Evolutionary conservation across 345 rosid genomes (phyloP).

Genomic region (Hypericum androsaemum): DNA sequence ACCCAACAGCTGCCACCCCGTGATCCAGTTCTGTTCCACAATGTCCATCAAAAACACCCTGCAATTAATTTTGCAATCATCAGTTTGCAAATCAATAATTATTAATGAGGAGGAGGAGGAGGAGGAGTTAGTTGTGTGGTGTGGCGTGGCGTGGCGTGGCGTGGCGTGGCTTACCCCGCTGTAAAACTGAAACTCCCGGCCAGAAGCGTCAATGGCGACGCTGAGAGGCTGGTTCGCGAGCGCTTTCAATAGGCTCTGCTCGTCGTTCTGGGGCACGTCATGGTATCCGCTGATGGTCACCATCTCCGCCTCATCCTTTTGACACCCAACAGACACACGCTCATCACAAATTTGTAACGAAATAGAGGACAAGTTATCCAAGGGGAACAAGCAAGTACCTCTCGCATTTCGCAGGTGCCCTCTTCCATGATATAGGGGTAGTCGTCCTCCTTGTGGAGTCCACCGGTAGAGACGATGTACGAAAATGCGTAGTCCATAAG

Average conservation of each 20-base stretch:
- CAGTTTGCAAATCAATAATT: too few species aligned
- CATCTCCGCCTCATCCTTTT: constrained; percentile 13
- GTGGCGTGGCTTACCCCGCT: constrained; percentile 41
- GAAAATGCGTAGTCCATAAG: constrained; percentile 51
- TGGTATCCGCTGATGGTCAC: constrained; percentile 45
- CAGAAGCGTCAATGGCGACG: constrained; percentile 52
- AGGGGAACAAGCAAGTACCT: constrained; percentile 16
- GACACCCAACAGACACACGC: too few species aligned
- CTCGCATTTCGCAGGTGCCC: constrained; percentile 39
- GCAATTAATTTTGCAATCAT: neutral
- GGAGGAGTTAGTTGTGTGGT: too few species aligned
- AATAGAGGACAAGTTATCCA: neutral
- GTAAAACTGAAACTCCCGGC: constrained; percentile 52
- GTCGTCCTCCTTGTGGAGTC: constrained; percentile 54
- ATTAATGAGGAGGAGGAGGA: too few species aligned
- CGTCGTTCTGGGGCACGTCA: constrained; percentile 40
- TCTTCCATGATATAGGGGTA: constrained; percentile 61
- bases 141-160: too few species aligned
- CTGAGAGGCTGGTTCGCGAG: constrained; percentile 49
- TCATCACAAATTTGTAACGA: neutral
- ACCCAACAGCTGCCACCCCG: constrained; percentile 79
- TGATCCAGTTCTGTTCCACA: constrained; percentile 62
- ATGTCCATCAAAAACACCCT: constrained; percentile 69
- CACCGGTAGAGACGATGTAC: constrained; percentile 36
- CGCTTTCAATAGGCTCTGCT: constrained; percentile 40